These are phyloP conservation scores for Botrytis sinoallii DNA, from an alignment of 2,329 filamentous ascomycete species.

Conservation along the genomic window DNA sequence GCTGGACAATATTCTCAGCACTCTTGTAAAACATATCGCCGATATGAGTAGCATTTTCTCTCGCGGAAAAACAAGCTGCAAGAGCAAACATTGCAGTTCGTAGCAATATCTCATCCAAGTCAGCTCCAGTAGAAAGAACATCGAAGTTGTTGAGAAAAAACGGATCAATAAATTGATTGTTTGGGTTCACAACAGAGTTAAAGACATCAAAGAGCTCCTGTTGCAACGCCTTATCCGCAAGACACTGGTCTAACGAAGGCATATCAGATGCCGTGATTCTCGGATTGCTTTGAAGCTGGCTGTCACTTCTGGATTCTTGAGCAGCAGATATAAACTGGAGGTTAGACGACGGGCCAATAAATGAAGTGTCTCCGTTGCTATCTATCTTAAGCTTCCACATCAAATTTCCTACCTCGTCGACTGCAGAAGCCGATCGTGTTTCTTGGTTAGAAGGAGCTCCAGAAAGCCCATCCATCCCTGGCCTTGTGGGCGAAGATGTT, in stretches of 20 bases:
- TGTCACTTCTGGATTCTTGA: background rate
- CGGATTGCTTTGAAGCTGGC: background rate
- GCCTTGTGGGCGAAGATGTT: background rate
- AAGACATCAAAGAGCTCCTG: background rate
- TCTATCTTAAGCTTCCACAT: background rate
- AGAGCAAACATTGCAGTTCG: slow-evolving; percentile 3
- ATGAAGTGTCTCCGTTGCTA: background rate
- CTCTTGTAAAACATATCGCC: slow-evolving; percentile 1
- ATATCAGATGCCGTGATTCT: background rate
- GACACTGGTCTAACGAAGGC: background rate
- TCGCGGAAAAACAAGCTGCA: background rate
- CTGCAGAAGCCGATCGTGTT: background rate
- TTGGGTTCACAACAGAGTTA: background rate
- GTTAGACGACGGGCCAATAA: background rate
- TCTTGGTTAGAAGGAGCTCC: background rate
- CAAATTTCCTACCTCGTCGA: background rate
- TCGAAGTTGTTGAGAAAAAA: background rate
- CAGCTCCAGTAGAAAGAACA: background rate
- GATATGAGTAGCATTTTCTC: background rate
- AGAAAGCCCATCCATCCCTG: background rate
- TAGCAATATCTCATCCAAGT: background rate
- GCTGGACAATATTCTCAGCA: background rate
- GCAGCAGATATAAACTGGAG: background rate
- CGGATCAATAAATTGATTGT: background rate
- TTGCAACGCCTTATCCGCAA: background rate